phyloP scores from a whole-genome alignment of 2,329 filamentous ascomycete genomes.

The Cercospora sp. region DNA sequence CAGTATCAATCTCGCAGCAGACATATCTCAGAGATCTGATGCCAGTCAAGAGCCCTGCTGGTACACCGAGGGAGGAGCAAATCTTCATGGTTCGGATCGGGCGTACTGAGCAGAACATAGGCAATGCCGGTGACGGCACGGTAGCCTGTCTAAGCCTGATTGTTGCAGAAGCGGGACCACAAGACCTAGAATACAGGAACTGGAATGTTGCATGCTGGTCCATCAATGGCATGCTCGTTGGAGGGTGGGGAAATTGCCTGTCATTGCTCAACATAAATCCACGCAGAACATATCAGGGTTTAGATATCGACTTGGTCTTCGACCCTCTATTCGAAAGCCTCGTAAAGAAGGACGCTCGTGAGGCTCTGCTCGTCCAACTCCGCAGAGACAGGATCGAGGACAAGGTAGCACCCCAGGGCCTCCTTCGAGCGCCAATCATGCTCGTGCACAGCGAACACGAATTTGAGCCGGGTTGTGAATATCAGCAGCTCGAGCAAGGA shows the following conservation, averaged over 20 bases:
- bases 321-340: not conserved
- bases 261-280: not conserved
- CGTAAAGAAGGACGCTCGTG: not conserved
- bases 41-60: not conserved
- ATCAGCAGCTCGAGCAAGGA: not conserved
- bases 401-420: not conserved
- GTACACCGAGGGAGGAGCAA: not conserved
- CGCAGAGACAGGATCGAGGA: not conserved
- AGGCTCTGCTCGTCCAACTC: not conserved
- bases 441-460: not conserved
- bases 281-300: not conserved
- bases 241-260: not conserved
- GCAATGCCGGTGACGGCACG: not conserved
- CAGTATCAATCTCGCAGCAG: not conserved
- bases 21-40: not conserved
- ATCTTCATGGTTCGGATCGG: not conserved
- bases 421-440: not conserved
- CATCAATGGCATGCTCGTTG: not conserved
- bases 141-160: not conserved
- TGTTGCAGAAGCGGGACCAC: not conserved
- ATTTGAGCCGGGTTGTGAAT: not conserved
- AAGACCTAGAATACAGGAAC: not conserved
- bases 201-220: not conserved
- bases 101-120: not conserved
- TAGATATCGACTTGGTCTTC: not conserved